Evolutionary conservation across 805 yeast species (phyloP), one percentile per base, ranked within the genome.

Genomic region (Wickerhamomyces strasburgensis): DNA sequence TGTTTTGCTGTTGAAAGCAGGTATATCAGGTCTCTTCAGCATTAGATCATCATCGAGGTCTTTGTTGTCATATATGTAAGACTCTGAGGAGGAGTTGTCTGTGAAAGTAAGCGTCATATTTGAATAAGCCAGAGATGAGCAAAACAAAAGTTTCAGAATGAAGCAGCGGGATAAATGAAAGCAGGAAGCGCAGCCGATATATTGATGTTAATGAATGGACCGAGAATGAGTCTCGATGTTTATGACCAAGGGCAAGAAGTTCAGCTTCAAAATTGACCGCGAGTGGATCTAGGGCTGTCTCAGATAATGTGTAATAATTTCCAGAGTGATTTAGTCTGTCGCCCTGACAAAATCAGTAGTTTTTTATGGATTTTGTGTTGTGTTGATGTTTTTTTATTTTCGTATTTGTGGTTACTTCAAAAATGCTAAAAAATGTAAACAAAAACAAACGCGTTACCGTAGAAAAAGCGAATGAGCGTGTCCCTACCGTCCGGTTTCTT

Each of bases 1-100:
- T 5, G 27, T 24, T 41, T 40, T 35, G 25, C 35, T 19, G 34
- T 38, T 41, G 31, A 47, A 37, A 18, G 34, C 37, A 13, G 47
- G 40, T 14, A 47, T 27, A 14, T 45, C 42, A 7, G 43, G 38
- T n/a, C n/a, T n/a, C 4, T 41, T 31, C 3, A 27, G 21, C 5
- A 33, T 7, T 7, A 38, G 27, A 3, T 18, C 35, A 2, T 40
- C 44, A 5, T 36, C 33, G 15, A 33, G 39, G 2, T 16, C 23
- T 19, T 25, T 27, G 33, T 40, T 42, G 28, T 38, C 16, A 24
- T 28, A 27, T 7, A 27, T 17, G 23, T 35, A 39, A 3, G 39
- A 39, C n/a, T 35, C 37, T 15, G 31, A 24, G 10, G 32, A 36
- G 4, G 33, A 30, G 24, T n/a, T n/a, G n/a, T 30, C 31, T 27